Conservation (phyloP, 2,329 filamentous ascomycete species). For the Drechslerella coelobrocha region DNA sequence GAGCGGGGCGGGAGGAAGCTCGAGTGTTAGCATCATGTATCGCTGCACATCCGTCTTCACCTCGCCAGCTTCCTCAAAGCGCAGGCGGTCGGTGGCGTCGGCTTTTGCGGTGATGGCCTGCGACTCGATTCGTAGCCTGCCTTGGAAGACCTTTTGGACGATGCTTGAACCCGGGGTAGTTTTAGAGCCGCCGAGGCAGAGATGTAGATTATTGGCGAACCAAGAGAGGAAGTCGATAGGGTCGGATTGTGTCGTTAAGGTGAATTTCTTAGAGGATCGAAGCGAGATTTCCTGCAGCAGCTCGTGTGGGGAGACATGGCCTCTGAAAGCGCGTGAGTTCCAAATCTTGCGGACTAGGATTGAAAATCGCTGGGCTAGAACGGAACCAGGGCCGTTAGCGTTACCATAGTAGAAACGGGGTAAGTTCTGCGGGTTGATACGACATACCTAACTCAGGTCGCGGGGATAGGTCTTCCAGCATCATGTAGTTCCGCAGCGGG, state of each 20-base stretch:
- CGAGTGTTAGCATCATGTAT: constrained; percentile 90
- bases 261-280: constrained; percentile 89
- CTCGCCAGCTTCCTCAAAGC: constrained; percentile 87
- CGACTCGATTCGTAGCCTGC: constrained; percentile 86
- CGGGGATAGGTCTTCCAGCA: constrained; percentile 79
- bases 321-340: constrained; percentile 96
- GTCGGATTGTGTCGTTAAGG: constrained; percentile 86
- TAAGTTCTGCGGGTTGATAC: not conserved
- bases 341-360: constrained; percentile 95
- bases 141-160: constrained; percentile 91
- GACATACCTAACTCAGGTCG: constrained; percentile 75
- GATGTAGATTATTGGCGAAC: constrained; percentile 95
- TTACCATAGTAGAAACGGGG: not conserved
- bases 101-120: constrained; percentile 92
- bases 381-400: not conserved
- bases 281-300: constrained; percentile 92
- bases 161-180: constrained; percentile 84
- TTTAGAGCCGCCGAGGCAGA: constrained; percentile 87
- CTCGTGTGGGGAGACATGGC: constrained; percentile 96
- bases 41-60: constrained; percentile 78
- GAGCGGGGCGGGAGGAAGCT: constrained; percentile 86
- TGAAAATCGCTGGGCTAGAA: constrained; percentile 70
- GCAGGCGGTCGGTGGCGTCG: constrained; percentile 82
- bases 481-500: constrained; percentile 87
- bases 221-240: constrained; percentile 95